phyloP scores from a whole-genome alignment of 768 basidiomycete species.

The Suillus subalutaceus region DNA sequence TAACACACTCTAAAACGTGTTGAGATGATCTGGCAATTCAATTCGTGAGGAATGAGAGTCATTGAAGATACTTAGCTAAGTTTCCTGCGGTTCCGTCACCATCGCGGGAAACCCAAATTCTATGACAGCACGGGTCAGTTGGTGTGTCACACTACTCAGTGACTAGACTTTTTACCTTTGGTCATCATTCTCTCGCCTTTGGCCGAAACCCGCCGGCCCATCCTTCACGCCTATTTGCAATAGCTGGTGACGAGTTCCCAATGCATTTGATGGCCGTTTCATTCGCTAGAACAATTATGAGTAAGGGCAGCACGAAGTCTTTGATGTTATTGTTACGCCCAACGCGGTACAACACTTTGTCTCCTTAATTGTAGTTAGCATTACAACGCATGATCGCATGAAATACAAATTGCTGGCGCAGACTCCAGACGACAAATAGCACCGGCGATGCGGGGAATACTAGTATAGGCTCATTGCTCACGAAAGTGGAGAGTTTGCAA shows the following conservation, averaged over 20 bases:
- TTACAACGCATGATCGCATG: not conserved
- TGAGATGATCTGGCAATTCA: not conserved
- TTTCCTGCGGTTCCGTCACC: not conserved
- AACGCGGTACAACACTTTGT: not conserved
- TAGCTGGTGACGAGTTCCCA: not conserved
- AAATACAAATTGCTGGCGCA: not conserved
- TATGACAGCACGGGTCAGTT: not conserved
- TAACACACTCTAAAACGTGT: not conserved
- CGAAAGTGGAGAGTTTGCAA: not conserved
- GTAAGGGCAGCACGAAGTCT: not conserved
- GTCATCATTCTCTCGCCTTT: not conserved
- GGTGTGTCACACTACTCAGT: not conserved
- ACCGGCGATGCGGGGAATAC: too few species aligned
- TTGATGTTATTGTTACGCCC: not conserved
- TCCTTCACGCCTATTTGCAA: not conserved
- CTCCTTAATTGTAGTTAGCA: not conserved
- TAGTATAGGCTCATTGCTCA: not conserved
- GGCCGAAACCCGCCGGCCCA: not conserved
- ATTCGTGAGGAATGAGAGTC: not conserved
- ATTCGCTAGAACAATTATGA: not conserved
- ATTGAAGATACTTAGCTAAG: not conserved
- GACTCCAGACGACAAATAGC: not conserved
- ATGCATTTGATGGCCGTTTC: not conserved
- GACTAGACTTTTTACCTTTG: not conserved
- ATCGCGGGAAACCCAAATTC: not conserved